Evolutionary conservation across 345 rosid genomes (phyloP), one percentile per base, ranked within the genome.

Genomic region (Populus nigra): DNA sequence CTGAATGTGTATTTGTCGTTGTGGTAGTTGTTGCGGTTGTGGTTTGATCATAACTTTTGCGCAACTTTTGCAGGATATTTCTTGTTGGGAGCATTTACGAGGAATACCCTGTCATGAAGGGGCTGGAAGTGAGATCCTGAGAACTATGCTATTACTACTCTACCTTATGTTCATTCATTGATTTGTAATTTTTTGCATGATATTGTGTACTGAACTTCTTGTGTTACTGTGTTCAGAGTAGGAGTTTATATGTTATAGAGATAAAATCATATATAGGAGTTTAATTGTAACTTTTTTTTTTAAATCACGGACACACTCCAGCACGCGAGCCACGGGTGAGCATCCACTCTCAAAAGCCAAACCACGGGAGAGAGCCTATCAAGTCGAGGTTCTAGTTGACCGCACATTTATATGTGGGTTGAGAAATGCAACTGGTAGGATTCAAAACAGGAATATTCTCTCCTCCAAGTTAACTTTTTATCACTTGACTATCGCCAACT

Each of bases 61-160:
- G 83, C 38, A 69, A 68, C 36, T 45, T 27, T 70, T 68, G 80
- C 83, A 86, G 88, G 81, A 78, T 59, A 22, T 45, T 11, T 38
- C 29, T 23, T 22, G 8, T 1, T 45, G 79, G 80, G 77, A 73
- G 53, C 77, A 62, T 39, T 62, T 33, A 47, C 61, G 83, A 49
- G 75, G 62, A 59, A 39, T 75, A 62, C 61, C 59, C 73, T 41
- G 15, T 16, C 53, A 16, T 38, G 38, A 20, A 15, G 69, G 73
- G 69, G 74, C 71, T n/a, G 47, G n/a, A 69, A 49, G 68, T 35
- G 70, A 18, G 76, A 74, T 67, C 41, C 72, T 61, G 27, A 57
- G 5, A 13, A 29, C 76, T 53, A 39, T 55, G 36, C n/a, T 5
- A 66, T 33, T 71, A 23, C 13, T 45, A 22, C 20, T 17, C 38